phyloP scores from a whole-genome alignment of 73 alveolate species.

The Paramecium sonneborni region DNA sequence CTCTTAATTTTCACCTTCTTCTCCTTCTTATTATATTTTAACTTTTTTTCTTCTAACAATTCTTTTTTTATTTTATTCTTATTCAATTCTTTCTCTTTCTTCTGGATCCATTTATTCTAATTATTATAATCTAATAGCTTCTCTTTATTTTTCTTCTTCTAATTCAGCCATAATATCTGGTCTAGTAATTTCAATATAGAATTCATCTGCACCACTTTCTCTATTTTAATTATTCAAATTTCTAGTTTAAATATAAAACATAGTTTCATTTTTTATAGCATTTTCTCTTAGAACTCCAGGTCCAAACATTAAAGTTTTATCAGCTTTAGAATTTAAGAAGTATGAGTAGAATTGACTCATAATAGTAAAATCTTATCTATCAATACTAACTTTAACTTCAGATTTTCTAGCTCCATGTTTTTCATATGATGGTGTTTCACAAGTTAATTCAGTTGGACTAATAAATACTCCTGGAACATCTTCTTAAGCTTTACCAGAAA shows the following conservation, averaged over 20 bases:
- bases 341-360: constrained; percentile 90
- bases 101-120: not conserved
- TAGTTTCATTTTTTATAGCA: constrained; percentile 85
- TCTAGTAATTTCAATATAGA: constrained; percentile 79
- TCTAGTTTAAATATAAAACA: constrained; percentile 93
- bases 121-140: not conserved
- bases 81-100: no score
- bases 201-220: constrained; percentile 86
- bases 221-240: constrained; percentile 83
- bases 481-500: constrained; percentile 88
- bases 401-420: constrained; percentile 97
- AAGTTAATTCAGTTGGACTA: constrained; percentile 90
- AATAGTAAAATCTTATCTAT: constrained; percentile 96
- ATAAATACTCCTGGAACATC: constrained; percentile 90
- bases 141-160: constrained; percentile 9
- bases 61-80: constrained; percentile 61
- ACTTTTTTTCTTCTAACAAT: not conserved
- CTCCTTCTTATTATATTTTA: no score
- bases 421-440: constrained; percentile 96
- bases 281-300: constrained; percentile 98
- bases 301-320: constrained; percentile 98
- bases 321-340: constrained; percentile 98
- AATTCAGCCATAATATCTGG: not conserved
- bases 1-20: not conserved
- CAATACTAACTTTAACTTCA: constrained; percentile 92